Percentiles rank a stretch among this genome's conserved stretches.
These are phyloP conservation scores for Solanum piurae DNA, from an alignment of 257 asterid species.

Conservation along the genomic window DNA sequence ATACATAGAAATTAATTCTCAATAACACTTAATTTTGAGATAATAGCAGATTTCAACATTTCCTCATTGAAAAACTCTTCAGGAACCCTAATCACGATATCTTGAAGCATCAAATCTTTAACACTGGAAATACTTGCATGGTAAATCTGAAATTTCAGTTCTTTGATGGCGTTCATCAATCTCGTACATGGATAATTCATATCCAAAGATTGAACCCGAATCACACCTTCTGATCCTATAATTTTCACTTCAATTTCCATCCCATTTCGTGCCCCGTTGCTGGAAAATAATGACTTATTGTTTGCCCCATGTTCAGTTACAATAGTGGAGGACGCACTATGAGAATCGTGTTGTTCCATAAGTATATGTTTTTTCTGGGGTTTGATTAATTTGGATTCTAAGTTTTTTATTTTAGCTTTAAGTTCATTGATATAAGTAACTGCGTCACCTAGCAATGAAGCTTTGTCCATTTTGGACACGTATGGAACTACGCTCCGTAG, in stretches of 20 bases:
- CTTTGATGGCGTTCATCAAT: conserved; percentile 24
- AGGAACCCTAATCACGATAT: conserved; percentile 24
- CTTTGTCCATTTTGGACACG: conserved; percentile 37
- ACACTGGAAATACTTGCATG: conserved; percentile 19
- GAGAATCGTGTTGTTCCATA: conserved; percentile 2
- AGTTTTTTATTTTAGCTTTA: conserved; percentile 10
- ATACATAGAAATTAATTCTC: neutral
- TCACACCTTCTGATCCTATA: conserved; percentile 21
- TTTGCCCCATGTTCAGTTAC: neutral
- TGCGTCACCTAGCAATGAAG: conserved; percentile 36
- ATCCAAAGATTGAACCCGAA: conserved; percentile 13
- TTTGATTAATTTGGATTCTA: conserved; percentile 5
- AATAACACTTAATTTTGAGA: neutral
- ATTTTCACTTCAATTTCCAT: conserved; percentile 19
- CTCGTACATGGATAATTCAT: conserved; percentile 19
- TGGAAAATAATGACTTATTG: neutral
- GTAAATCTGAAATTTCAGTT: conserved; percentile 12
- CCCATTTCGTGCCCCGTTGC: neutral
- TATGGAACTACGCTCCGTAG: conserved; percentile 32
- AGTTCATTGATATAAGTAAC: conserved; percentile 33
- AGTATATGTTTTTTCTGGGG: neutral
- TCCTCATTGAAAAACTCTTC: conserved; percentile 15
- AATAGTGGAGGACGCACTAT: neutral
- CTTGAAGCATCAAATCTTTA: conserved; percentile 24
- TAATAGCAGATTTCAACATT: conserved; percentile 21